Evolutionary conservation across 2,329 filamentous ascomycete genomes (phyloP), one percentile per base, ranked within the genome.

Genomic region (Sordariomycetes sp.): DNA sequence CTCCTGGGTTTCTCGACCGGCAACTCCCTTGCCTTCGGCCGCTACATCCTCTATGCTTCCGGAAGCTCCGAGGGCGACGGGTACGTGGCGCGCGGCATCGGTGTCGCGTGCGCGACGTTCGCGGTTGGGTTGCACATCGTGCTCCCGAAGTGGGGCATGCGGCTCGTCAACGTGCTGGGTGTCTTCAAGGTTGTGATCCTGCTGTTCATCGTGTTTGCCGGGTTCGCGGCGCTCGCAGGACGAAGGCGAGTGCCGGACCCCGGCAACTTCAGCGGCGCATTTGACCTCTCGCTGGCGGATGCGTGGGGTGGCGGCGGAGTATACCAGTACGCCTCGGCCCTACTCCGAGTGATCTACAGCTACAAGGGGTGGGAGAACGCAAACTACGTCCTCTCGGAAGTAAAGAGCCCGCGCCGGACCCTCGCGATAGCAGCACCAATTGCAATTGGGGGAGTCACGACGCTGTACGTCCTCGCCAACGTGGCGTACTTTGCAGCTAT

Each of bases 321-420:
- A 0, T 77, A 76, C 32, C 74, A 76, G 1, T 82, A 82, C 63
- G 77, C 78, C 2, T 81, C 77, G 3, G 80, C 81, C 0, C 69
- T 84, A 12, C 70, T 84, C 3, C 77, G 77, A 32, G 78, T 84
- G 57, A 72, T 83, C 17, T 82, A 83, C 69, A 80, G 76, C 15
- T 84, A 82, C 69, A 80, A 79, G 62, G 81, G 81, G 3, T 85
- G 80, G 81, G 79, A 82, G 63, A 83, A 82, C 58, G 80, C 80
- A 34, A 83, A 82, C 66, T 83, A 84, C 59, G 81, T 83, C 1
- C 67, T 84, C 2, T 71, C 75, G 59, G 81, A 85, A 62, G 69
- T 84, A 36, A 78, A 75, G 61, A 73, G 78, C 51, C 80, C 80
- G 0, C 73, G 70, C 34, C 75, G 74, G 62, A 83, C 80, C 0